These are phyloP conservation scores for Thalassiosira exigua DNA, from an alignment of 352 stramenopile species.

Conservation along the genomic window DNA sequence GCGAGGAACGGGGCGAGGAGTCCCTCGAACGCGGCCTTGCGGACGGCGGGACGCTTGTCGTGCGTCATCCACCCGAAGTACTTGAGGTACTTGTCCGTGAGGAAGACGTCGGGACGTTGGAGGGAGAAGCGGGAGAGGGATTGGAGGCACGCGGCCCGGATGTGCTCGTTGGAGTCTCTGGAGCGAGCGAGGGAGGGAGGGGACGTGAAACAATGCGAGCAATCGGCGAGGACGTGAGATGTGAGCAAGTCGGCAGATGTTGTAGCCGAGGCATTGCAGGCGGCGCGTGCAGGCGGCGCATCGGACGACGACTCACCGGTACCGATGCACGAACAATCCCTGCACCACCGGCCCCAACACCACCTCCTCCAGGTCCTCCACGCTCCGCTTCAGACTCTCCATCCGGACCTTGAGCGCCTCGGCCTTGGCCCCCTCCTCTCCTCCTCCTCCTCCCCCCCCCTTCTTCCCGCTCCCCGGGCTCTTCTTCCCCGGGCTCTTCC, in stretches of 20 bases:
- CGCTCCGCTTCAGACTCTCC: constrained; percentile 64
- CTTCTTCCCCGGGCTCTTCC: constrained; percentile 35
- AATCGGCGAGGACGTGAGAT: constrained; percentile 80
- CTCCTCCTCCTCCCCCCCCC: constrained; percentile 10
- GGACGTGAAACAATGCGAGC: constrained; percentile 85
- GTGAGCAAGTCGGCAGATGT: constrained; percentile 20
- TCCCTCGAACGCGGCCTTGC: constrained; percentile 87
- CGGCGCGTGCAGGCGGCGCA: no score
- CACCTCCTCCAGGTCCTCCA: constrained; percentile 73
- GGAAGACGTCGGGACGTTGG: constrained; percentile 89
- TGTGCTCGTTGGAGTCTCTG: constrained; percentile 92
- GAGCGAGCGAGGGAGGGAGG: constrained; percentile 48
- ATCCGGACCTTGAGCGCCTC: constrained; percentile 64
- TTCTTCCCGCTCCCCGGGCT: no score
- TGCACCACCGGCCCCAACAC: constrained; percentile 62
- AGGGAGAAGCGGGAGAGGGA: constrained; percentile 88
- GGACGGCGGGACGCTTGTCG: constrained; percentile 89
- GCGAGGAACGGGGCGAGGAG: constrained; percentile 87
- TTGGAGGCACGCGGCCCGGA: constrained; percentile 88
- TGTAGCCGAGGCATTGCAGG: no score
- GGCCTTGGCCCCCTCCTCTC: constrained; percentile 41
- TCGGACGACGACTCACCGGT: no score
- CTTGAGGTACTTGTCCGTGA: constrained; percentile 94
- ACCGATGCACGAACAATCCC: constrained; percentile 80
- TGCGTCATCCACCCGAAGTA: constrained; percentile 95